phyloP scores from a whole-genome alignment of 2,329 filamentous ascomycete species.

The Alternaria ventricosa region DNA sequence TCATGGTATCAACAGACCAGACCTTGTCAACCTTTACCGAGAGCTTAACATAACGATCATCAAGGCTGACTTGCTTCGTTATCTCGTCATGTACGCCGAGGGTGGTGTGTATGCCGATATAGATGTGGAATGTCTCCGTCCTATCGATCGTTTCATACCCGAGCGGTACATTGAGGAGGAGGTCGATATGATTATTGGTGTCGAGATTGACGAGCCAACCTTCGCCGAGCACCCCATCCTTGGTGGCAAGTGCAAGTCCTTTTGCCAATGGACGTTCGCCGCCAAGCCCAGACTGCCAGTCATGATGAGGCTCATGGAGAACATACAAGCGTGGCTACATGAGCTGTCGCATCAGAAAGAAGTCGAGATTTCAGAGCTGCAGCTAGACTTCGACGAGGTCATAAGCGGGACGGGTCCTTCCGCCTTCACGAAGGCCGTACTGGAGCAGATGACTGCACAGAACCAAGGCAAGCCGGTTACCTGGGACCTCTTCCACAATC shows the following conservation, averaged over 20 bases:
- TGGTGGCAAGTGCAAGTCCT: slow-evolving; percentile 71
- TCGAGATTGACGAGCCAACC: slow-evolving; percentile 74
- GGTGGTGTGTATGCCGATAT: slow-evolving; percentile 68
- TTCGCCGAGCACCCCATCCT: slow-evolving; percentile 69
- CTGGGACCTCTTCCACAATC: slow-evolving; percentile 70
- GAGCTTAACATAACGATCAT: slow-evolving; percentile 64
- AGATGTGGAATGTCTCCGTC: slow-evolving; percentile 63
- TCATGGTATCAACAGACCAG: slow-evolving; percentile 68
- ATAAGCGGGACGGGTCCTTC: slow-evolving; percentile 76
- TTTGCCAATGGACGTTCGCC: slow-evolving; percentile 80
- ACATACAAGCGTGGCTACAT: slow-evolving; percentile 71
- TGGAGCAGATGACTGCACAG: slow-evolving; percentile 66
- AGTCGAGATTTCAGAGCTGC: slow-evolving; percentile 65
- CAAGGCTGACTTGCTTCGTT: slow-evolving; percentile 70
- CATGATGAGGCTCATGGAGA: slow-evolving; percentile 71
- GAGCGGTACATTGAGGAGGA: slow-evolving; percentile 67
- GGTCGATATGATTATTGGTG: slow-evolving; percentile 73
- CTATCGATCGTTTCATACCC: slow-evolving; percentile 66
- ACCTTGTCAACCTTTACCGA: slow-evolving; percentile 48
- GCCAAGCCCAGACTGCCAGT: slow-evolving; percentile 70
- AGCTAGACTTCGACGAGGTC: slow-evolving; percentile 74
- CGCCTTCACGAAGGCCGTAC: slow-evolving; percentile 70
- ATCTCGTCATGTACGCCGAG: slow-evolving; percentile 71
- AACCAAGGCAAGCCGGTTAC: slow-evolving; percentile 56
- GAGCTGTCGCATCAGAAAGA: slow-evolving; percentile 65